Base-by-base conservation (phyloP, 768 basidiomycete species). In the Sarcodon sp. region DNA sequence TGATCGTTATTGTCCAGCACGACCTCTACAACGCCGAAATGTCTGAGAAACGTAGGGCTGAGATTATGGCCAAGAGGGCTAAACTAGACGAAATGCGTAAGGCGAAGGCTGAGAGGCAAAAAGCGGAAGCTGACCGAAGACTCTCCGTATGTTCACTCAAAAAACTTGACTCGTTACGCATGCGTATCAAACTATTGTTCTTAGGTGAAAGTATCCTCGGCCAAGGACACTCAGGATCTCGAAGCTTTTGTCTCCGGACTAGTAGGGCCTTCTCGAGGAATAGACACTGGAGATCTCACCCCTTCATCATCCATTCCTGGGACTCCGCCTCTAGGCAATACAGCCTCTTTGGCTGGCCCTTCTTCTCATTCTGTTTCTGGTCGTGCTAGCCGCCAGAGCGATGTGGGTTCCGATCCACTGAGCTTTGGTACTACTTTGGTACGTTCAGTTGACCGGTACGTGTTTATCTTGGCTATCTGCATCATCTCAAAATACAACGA, bases 1-100 rank as follows among this genome's bases (percentile, higher is more conserved):
- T 27, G 21, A 27, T 27, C 21, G 21, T 27, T 27, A 27, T 27
- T 27, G 21, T 27, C 21, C 21, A 27, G 21, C 21, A 27, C 21
- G 2, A 27, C 21, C 27, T 27, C 4, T 27, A 41, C 39, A 41
- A 15, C 39, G 15, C 39, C 39, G n/a, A 16, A 15, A 41, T 41
- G 39, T 41, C 45, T 47, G 77, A 82, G 56, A 75, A 75, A 64
- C 74, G 89, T 44, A 68, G 87, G 59, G 80, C 81, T 58, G 92
- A 96, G 66, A 86, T 97, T 51, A 90, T 91, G 63, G 87, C 83
- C 21, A 98, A 97, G 67, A 71, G 83, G 52, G 78, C 80, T 9
- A 92, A 90, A 64, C 80, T 97, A 33, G 87, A 80, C 45, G 88
- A 89, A 53, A 71, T 96, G 35, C 73, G 87, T 47, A 76, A 83